Base-by-base conservation (phyloP, 441 rosid genomes). In the Omphalea diandra region DNA sequence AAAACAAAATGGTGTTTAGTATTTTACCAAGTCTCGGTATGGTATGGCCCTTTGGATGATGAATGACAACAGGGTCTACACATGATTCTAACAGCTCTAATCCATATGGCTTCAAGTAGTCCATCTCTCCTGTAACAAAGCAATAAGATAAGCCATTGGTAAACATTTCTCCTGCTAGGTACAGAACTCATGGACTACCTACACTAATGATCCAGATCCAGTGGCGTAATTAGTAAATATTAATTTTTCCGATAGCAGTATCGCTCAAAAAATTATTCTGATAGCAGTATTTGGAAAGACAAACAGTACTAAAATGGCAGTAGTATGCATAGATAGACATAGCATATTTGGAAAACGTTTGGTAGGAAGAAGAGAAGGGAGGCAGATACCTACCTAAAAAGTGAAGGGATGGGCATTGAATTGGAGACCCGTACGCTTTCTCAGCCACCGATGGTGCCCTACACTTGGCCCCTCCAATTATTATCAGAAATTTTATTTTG, bases 11-110 rank as follows among this genome's bases (percentile, higher is more conserved):
- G 17, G 8, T 22, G 41, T 2, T n/a, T n/a, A n/a, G n/a, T n/a
- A n/a, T n/a, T n/a, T 49, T 49, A 49, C 95, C 92, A 41, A 94
- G 88, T 55, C 96, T 88, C 0, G 97, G 98, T 31, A 91, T 79
- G 0, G 98, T 94, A 75, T 94, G 98, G 60, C 98, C 98, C 73
- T 90, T 88, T 15, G 96, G 98, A 75, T 94, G 98, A 67, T 86
- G 69, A 65, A 90, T 80, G 4, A 90, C 77, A 24, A 87, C 80
- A 3, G 94, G 91, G 31, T 90, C 83, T 54, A 70, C 79, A 41
- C 57, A 94, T 0, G 66, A 73, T 44, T 87, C 68, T 33, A 91
- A n/a, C 10, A 91, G 87, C 74, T 88, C 80, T 44, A 52, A 31
- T 47, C 98, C 98, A 12, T 88, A 74, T 46, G 83, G 88, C 81